phyloP scores from a whole-genome alignment of 2,329 filamentous ascomycete species.

The Xylariaceae sp. region DNA sequence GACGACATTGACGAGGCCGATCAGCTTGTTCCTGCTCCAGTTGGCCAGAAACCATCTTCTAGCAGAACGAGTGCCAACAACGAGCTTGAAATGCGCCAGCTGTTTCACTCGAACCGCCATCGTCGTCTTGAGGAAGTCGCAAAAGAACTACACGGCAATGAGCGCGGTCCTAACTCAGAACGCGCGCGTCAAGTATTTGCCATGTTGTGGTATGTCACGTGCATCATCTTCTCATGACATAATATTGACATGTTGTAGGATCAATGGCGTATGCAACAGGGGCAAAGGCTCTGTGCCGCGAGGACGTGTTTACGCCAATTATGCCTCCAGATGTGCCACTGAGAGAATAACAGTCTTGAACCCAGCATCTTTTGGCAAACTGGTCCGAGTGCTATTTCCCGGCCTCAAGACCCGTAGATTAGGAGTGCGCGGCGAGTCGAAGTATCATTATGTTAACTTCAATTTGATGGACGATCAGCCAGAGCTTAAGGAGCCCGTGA shows the following conservation, averaged over 20 bases:
- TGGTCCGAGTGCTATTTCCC: constrained; percentile 93
- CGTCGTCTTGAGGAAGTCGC: constrained; percentile 69
- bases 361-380: constrained; percentile 94
- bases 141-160: constrained; percentile 71
- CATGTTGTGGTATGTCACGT: constrained; percentile 70
- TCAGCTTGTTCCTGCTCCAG: constrained; percentile 42
- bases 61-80: constrained; percentile 72
- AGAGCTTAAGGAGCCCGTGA: constrained; percentile 43
- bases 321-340: constrained; percentile 86
- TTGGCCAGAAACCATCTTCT: constrained; percentile 51
- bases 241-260: constrained; percentile 48
- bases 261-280: constrained; percentile 66
- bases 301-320: constrained; percentile 91
- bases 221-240: neutral
- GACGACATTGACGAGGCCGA: constrained; percentile 57
- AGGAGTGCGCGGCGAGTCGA: constrained; percentile 92
- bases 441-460: constrained; percentile 89
- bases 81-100: constrained; percentile 73
- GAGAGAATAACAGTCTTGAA: constrained; percentile 94
- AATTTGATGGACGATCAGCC: constrained; percentile 54
- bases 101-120: constrained; percentile 66
- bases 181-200: constrained; percentile 82
- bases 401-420: constrained; percentile 88
- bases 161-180: constrained; percentile 76
- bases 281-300: constrained; percentile 85